Evolutionary conservation across 805 yeast species (phyloP).

Genomic region (Metschnikowia santaceciliae): DNA sequence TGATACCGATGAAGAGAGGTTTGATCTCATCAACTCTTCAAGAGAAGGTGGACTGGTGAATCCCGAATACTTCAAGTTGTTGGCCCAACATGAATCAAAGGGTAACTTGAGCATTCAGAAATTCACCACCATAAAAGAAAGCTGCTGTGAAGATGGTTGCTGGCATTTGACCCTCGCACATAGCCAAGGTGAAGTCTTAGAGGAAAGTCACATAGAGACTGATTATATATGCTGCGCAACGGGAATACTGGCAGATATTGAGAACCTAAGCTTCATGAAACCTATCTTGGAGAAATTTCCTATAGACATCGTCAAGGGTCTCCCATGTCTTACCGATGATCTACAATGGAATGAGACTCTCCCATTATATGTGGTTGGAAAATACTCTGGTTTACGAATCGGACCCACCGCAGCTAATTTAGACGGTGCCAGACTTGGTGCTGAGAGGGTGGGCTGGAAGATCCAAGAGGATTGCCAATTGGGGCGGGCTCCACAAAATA

Average conservation of each 20-base stretch:
- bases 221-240: constrained; percentile 43
- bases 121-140: constrained; percentile 23
- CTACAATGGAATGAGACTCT: constrained; percentile 38
- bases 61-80: constrained; percentile 38
- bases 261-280: constrained; percentile 27
- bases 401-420: constrained; percentile 47
- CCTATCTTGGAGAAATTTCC: constrained; percentile 24
- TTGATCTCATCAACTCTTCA: constrained; percentile 38
- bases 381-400: constrained; percentile 38
- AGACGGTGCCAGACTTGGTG: constrained; percentile 45
- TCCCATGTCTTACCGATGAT: constrained; percentile 43
- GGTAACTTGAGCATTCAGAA: constrained; percentile 30
- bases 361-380: constrained; percentile 41
- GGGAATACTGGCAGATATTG: constrained; percentile 32
- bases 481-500: neutral
- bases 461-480: constrained; percentile 16
- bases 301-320: constrained; percentile 32
- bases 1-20: constrained; percentile 41
- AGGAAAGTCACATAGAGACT: neutral
- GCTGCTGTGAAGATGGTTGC: constrained; percentile 24
- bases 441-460: constrained; percentile 43
- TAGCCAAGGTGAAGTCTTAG: constrained; percentile 7
- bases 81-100: constrained; percentile 25
- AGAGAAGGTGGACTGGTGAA: constrained; percentile 45
- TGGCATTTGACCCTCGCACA: constrained; percentile 23